Conservation (phyloP, 352 stramenopile genomes). For the Phytophthora lateralis region DNA sequence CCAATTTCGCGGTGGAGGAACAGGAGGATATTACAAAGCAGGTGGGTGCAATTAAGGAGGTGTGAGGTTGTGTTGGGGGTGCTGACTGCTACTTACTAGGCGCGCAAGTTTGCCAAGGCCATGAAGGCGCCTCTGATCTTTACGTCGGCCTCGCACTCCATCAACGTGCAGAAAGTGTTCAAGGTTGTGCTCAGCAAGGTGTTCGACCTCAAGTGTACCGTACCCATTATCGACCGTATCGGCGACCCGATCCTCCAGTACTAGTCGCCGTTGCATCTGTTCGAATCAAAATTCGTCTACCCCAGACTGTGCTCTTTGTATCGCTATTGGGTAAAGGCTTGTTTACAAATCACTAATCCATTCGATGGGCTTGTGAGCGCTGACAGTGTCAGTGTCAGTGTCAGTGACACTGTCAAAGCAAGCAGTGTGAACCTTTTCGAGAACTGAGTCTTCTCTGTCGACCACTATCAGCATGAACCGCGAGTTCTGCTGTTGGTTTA, state of each 20-base stretch:
- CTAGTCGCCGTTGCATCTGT: constrained; percentile 32
- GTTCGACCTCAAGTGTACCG: constrained; percentile 94
- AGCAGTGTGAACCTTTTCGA: background rate
- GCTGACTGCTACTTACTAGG: constrained; percentile 42
- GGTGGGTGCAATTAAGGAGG: constrained; percentile 34
- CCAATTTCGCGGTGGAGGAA: constrained; percentile 89
- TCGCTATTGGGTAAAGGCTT: constrained; percentile 7
- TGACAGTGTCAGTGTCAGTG: background rate
- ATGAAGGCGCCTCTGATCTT: constrained; percentile 96
- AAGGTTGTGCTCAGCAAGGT: constrained; percentile 95
- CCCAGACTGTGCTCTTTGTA: constrained; percentile 7
- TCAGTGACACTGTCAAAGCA: background rate
- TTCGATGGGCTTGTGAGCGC: background rate
- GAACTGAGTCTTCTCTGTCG: background rate
- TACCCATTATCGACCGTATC: constrained; percentile 92
- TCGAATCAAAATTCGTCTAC: constrained; percentile 18
- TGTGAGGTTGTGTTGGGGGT: background rate
- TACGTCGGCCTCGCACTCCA: constrained; percentile 92
- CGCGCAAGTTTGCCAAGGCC: constrained; percentile 93
- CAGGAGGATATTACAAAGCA: constrained; percentile 95
- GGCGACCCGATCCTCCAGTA: constrained; percentile 94
- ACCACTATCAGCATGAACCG: too few relatives aligned
- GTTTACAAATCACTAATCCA: background rate
- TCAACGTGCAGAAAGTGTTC: constrained; percentile 97
- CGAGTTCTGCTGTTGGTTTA: constrained; percentile 6